phyloP scores from a whole-genome alignment of 306 rosid genomes.

The Mimosa bimucronata region DNA sequence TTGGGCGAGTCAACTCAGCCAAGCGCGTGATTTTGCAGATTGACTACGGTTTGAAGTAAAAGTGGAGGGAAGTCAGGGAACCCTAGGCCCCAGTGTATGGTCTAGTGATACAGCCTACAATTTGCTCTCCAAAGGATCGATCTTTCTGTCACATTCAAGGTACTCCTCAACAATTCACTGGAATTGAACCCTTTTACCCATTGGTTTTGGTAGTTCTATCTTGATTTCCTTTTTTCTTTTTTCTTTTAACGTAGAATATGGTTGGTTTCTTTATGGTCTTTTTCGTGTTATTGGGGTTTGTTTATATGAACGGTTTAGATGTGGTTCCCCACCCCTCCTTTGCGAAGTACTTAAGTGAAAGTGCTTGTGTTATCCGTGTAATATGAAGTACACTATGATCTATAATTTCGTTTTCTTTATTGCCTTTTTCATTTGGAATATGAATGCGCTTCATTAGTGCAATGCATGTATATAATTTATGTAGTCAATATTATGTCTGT shows the following conservation, averaged over 20 bases:
- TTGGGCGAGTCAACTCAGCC: conserved; percentile 25
- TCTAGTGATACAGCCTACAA: conserved; percentile 19
- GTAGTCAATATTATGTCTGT: not conserved
- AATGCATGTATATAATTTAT: not conserved
- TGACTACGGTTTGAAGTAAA: conserved; percentile 32
- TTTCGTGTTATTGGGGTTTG: not conserved
- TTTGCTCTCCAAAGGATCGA: conserved; percentile 15
- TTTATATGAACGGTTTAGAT: conserved; percentile 18
- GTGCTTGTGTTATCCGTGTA: conserved; percentile 25
- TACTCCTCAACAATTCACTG: conserved; percentile 8
- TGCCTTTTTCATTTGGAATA: conserved; percentile 24
- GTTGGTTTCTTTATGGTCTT: not conserved
- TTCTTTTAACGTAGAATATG: not conserved
- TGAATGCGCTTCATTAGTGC: conserved; percentile 18
- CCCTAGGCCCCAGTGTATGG: conserved; percentile 43
- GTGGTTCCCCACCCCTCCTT: not conserved
- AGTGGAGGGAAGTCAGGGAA: conserved; percentile 11
- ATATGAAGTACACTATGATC: conserved; percentile 26
- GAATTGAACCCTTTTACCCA: conserved; percentile 2
- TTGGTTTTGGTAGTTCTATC: not conserved
- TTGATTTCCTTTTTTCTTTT: not conserved
- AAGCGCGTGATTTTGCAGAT: conserved; percentile 21
- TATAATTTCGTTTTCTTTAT: conserved; percentile 2
- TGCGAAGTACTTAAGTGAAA: not conserved
- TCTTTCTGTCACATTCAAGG: conserved; percentile 33